Base-by-base conservation (phyloP, 163 green algal species). In the Scenedesmus sp. region DNA sequence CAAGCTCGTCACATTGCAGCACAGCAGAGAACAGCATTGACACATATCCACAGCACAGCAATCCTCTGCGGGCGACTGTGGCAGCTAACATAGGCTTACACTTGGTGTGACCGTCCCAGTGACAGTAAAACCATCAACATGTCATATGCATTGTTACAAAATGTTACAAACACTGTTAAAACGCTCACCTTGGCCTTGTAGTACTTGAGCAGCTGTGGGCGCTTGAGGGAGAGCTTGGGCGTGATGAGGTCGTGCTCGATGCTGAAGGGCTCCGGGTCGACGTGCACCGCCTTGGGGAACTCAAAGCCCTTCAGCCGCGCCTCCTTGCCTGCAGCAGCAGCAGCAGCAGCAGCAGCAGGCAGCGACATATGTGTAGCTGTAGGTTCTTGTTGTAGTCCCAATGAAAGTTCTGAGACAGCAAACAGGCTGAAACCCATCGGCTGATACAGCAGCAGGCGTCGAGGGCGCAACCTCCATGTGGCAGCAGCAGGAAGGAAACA, bases 161-260 rank as follows among this genome's bases (percentile, higher is more conserved):
- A 1, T 46, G 34, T 46, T 46, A 46, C 0, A 46, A 46, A 46
- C 34, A 46, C 34, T 46, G 34, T 46, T 46, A 97, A 90, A 0
- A 56, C 82, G 46, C 96, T 88, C 7, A 98, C 94, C 79, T 96
- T 62, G 34, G 88, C 88, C 91, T 97, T 85, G 95, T 98, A 99
- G 70, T 96, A 91, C 91, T 97, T 96, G 87, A 96, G 93, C 87
- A 99, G 96, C 94, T 98, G 96, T 9, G 96, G 96, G 54, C 98
- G 93, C 95, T 99, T 99, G 64, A 99, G 95, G 95, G 99, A 99
- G 91, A 99, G 96, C 64, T 94, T 97, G n/a, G 98, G 98, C 9
- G 98, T 99, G 86, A 99, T 96, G 46, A 99, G 91, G 60, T 97
- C 96, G 23, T 95, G 94, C 59, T 98, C 97, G n/a, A 97, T 89